Percentiles rank a stretch among this genome's conserved stretches.
These are phyloP conservation scores for Rhipidocladum racemiflorum DNA, from an alignment of 176 grass and related monocot species.

Conservation along the genomic window DNA sequence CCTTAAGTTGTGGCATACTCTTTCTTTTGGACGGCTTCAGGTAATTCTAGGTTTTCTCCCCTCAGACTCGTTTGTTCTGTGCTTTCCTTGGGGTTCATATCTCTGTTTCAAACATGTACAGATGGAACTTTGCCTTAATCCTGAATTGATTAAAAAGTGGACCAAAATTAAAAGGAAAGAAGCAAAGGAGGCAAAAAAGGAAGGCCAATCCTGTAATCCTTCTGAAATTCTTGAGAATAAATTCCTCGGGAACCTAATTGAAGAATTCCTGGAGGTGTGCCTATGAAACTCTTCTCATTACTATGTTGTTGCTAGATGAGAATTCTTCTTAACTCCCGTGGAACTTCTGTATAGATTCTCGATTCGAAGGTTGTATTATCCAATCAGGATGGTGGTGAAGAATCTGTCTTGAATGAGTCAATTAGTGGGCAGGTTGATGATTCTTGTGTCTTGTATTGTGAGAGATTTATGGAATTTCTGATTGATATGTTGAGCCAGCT, in stretches of 20 bases:
- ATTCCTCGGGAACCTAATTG: constrained; percentile 78
- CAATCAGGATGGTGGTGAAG: constrained; percentile 45
- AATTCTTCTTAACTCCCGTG: constrained; percentile 17
- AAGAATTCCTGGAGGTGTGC: constrained; percentile 92
- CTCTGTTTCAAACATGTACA: constrained; percentile 43
- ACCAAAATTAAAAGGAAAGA: constrained; percentile 88
- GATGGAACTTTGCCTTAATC: constrained; percentile 93
- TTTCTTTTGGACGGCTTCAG: constrained; percentile 85
- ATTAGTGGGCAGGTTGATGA: constrained; percentile 61
- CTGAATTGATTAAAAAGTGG: constrained; percentile 95
- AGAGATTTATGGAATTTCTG: constrained; percentile 99
- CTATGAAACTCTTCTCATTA: constrained; percentile 11
- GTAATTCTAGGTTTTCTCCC: constrained; percentile 33
- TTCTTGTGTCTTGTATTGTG: constrained; percentile 90
- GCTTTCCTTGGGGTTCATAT: constrained; percentile 36
- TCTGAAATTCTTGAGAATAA: constrained; percentile 66
- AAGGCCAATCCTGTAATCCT: constrained; percentile 43
- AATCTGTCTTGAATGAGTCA: constrained; percentile 41
- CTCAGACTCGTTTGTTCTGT: neutral
- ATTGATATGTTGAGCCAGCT: constrained; percentile 99
- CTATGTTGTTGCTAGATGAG: constrained; percentile 11
- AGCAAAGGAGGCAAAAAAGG: constrained; percentile 80
- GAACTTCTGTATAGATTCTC: constrained; percentile 61
- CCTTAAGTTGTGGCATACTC: constrained; percentile 81
- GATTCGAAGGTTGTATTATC: constrained; percentile 71